A percentile compares a stretch with the other conserved stretches of the same genome.
phyloP scores from a whole-genome alignment of 2,329 filamentous ascomycete genomes.

The Pseudonectria foliicola region DNA sequence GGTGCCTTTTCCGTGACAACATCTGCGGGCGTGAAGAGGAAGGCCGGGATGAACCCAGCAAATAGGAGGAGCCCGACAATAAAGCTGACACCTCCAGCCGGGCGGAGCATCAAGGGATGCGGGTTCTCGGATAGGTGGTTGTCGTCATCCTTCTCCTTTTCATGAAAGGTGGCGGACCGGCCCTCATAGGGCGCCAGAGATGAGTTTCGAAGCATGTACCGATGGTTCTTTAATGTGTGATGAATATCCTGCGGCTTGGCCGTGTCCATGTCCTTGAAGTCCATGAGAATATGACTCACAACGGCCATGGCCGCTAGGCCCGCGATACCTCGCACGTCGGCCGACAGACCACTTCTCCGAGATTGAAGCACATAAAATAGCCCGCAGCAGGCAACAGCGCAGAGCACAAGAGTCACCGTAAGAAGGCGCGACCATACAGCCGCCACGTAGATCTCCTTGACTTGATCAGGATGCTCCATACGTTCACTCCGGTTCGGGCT shows the following conservation, averaged over 20 bases:
- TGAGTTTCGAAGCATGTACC: constrained; percentile 64
- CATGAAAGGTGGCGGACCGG: constrained; percentile 32
- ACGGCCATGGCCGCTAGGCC: constrained; percentile 71
- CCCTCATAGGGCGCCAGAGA: constrained; percentile 59
- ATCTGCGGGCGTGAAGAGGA: constrained; percentile 53
- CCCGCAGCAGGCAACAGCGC: constrained; percentile 49
- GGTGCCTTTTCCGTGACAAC: constrained; percentile 54
- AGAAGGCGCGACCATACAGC: constrained; percentile 55
- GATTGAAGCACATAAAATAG: constrained; percentile 55
- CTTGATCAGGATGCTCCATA: constrained; percentile 29
- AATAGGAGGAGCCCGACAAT: constrained; percentile 52
- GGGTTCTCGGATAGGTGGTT: constrained; percentile 51
- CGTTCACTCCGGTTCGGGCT: constrained; percentile 43
- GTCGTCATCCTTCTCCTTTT: constrained; percentile 41
- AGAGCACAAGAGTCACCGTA: constrained; percentile 47
- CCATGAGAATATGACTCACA: constrained; percentile 63
- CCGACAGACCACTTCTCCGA: constrained; percentile 57
- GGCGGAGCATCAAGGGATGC: constrained; percentile 61
- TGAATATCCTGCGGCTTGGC: constrained; percentile 62
- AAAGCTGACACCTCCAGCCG: constrained; percentile 52
- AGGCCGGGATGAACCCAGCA: constrained; percentile 48
- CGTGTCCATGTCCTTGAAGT: constrained; percentile 66
- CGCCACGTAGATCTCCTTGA: constrained; percentile 51
- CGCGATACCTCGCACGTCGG: constrained; percentile 65
- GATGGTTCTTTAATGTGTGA: constrained; percentile 54